Percentiles rank a stretch among this genome's conserved stretches.
phyloP scores from a whole-genome alignment of 2,329 filamentous ascomycete species.

The Calonectria henricotiae region DNA sequence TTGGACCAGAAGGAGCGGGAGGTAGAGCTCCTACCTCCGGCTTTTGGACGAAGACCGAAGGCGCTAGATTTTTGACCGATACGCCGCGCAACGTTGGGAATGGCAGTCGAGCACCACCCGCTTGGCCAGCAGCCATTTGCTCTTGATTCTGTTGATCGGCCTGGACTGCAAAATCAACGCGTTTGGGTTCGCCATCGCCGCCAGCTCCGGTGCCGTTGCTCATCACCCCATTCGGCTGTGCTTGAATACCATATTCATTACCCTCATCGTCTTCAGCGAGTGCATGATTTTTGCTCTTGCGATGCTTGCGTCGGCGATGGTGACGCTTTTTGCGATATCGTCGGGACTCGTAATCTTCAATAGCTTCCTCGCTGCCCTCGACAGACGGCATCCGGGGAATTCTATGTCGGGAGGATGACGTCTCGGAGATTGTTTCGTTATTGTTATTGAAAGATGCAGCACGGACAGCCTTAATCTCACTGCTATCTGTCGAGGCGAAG shows the following conservation, averaged over 20 bases:
- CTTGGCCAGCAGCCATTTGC: constrained; percentile 46
- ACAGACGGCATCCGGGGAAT: constrained; percentile 59
- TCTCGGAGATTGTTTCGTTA: constrained; percentile 61
- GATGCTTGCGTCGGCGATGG: constrained; percentile 59
- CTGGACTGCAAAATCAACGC: constrained; percentile 72
- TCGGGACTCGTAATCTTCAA: constrained; percentile 63
- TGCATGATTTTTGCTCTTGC: constrained; percentile 64
- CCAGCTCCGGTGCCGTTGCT: constrained; percentile 42
- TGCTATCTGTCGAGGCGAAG: constrained; percentile 76
- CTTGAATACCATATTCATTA: constrained; percentile 48
- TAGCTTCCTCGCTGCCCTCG: constrained; percentile 63
- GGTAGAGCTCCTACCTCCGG: constrained; percentile 52
- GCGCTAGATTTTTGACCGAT: constrained; percentile 79
- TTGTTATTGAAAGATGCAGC: constrained; percentile 61
- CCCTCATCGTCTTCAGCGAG: constrained; percentile 53
- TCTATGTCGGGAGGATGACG: constrained; percentile 58
- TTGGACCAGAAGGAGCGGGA: constrained; percentile 61
- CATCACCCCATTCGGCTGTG: constrained; percentile 56
- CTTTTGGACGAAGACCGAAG: constrained; percentile 77
- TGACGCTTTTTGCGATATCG: constrained; percentile 57
- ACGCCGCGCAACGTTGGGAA: constrained; percentile 73
- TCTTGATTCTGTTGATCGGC: constrained; percentile 51
- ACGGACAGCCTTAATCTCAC: constrained; percentile 55
- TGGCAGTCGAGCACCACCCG: constrained; percentile 58
- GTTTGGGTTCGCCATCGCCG: constrained; percentile 65